Conservation (phyloP, 192 early-diverging fungal genomes). For the Bifiguratus adelaidae region DNA sequence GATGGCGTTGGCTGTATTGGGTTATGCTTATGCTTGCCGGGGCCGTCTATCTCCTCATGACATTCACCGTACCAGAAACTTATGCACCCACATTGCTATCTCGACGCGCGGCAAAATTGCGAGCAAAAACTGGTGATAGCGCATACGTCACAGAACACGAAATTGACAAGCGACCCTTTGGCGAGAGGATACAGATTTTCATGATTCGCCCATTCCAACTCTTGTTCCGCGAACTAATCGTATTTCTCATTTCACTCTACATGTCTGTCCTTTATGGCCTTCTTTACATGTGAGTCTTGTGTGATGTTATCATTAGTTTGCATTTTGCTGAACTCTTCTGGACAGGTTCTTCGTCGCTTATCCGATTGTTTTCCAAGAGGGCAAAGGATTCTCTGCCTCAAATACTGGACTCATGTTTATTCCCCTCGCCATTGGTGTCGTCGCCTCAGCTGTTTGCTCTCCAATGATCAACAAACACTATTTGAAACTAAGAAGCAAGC, state of each 20-base stretch:
- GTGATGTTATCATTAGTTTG: not conserved
- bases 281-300: not conserved
- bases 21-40: no score
- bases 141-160: slow-evolving; percentile 1
- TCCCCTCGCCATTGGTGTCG: slow-evolving; percentile 1
- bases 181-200: not conserved
- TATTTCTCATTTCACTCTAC: not conserved
- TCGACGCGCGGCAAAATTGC: not conserved
- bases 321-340: not conserved
- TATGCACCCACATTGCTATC: not conserved
- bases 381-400: not conserved
- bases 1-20: slow-evolving; percentile 22
- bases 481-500: not conserved
- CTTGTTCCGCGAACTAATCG: slow-evolving; percentile 1
- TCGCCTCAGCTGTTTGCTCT: not conserved
- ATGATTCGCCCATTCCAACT: slow-evolving; percentile 1
- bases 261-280: slow-evolving; percentile 1
- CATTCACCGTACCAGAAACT: no score
- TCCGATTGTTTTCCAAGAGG: slow-evolving; percentile 1
- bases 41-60: no score
- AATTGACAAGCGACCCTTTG: not conserved
- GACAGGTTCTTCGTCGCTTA: slow-evolving; percentile 1
- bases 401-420: slow-evolving; percentile 3
- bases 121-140: not conserved
- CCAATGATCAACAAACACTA: not conserved